Percentiles rank a stretch among this genome's conserved stretches.
These are phyloP conservation scores for Xerophyta viscosa DNA, from an alignment of 106 monocot species.

Conservation along the genomic window DNA sequence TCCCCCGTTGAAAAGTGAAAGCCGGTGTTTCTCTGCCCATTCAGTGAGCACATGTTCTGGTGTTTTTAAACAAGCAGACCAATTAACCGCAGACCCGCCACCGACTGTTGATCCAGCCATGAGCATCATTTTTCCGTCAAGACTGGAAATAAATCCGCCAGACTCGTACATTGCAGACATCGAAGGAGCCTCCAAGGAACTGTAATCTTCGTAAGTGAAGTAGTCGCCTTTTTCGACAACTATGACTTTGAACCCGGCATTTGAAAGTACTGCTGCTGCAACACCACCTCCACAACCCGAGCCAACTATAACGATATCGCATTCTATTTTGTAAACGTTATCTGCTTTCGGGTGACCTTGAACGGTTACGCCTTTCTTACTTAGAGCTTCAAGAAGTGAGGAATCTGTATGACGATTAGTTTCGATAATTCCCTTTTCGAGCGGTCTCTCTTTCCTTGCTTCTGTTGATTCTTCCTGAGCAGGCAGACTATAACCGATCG, in stretches of 20 bases:
- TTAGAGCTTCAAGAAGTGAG: slow-evolving; percentile 11
- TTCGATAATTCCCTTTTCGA: slow-evolving; percentile 26
- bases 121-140: slow-evolving; percentile 23
- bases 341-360: slow-evolving; percentile 11
- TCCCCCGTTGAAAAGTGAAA: slow-evolving; percentile 28
- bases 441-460: slow-evolving; percentile 14
- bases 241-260: slow-evolving; percentile 54
- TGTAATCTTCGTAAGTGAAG: slow-evolving; percentile 63
- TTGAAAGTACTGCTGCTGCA: slow-evolving; percentile 71
- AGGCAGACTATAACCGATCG: slow-evolving; percentile 39
- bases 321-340: slow-evolving; percentile 31
- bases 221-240: slow-evolving; percentile 91
- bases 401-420: slow-evolving; percentile 9
- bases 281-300: slow-evolving; percentile 91
- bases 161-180: slow-evolving; percentile 33
- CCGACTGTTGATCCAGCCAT: slow-evolving; percentile 53
- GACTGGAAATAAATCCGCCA: slow-evolving; percentile 21
- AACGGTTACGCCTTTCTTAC: slow-evolving; percentile 14
- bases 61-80: slow-evolving; percentile 55
- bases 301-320: slow-evolving; percentile 71
- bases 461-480: background rate
- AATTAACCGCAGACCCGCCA: slow-evolving; percentile 60
- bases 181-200: slow-evolving; percentile 38
- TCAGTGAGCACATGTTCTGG: slow-evolving; percentile 44
- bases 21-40: slow-evolving; percentile 45